A percentile compares a stretch with the other conserved stretches of the same genome.
Conservation (phyloP, 23 red algal species). For the Gracilariopsis chorda region DNA sequence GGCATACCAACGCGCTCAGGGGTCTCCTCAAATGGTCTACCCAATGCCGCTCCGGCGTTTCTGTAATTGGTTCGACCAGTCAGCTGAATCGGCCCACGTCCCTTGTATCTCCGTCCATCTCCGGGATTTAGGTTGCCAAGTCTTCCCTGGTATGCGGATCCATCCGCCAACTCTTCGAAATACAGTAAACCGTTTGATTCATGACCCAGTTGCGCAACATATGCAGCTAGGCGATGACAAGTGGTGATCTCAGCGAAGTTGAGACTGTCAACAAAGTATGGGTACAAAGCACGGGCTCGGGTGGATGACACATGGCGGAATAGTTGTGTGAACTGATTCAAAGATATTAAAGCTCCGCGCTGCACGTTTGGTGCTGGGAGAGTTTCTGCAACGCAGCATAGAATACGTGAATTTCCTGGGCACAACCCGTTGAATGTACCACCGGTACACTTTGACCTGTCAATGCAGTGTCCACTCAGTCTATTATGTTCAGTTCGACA, state of each 20-base stretch:
- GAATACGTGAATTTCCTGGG: background rate
- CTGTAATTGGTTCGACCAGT: constrained; percentile 4
- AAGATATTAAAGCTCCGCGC: background rate
- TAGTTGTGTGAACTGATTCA: background rate
- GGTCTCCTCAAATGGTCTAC: background rate
- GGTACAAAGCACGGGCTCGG: background rate
- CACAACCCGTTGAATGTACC: constrained; percentile 8
- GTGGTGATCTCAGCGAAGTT: background rate
- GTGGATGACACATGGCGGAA: background rate
- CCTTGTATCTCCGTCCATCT: background rate
- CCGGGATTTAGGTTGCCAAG: background rate
- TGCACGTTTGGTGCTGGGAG: background rate
- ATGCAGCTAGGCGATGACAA: background rate
- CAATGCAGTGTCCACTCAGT: background rate
- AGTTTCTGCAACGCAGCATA: constrained; percentile 3
- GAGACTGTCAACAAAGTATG: constrained; percentile 15
- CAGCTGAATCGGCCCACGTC: background rate
- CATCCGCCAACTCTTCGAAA: background rate
- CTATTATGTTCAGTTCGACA: background rate
- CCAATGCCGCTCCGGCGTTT: background rate
- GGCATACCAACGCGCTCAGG: constrained; percentile 17
- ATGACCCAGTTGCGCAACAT: background rate
- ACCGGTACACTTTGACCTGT: background rate
- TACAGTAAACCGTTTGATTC: background rate
- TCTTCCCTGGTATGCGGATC: background rate